Base-by-base conservation (phyloP, 306 rosid genomes). In the Alnus glutinosa region DNA sequence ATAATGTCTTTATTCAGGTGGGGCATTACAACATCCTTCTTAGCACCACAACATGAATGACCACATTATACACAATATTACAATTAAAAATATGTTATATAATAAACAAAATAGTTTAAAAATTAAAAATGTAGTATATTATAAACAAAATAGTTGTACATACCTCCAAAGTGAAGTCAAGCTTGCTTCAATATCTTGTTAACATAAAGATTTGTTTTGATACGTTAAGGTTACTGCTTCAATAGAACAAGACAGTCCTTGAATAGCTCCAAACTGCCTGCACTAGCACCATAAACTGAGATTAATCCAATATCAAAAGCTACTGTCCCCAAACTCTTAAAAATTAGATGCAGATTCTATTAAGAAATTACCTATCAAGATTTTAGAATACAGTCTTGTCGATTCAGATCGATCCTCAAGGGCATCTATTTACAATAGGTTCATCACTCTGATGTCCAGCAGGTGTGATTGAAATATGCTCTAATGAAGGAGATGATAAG, bases 211-310 rank as follows among this genome's bases (percentile, higher is more conserved):
- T 67, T 67, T 67, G 39, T n/a, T 30, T 36, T 12, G 3, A 62
- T 13, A 62, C 15, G 6, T 11, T 59, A 28, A 28, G 10, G 37
- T 32, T 62, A 13, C n/a, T 13, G 72, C 58, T 44, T 19, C 0
- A 13, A 11, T 51, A 30, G 13, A 28, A 5, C 57, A 4, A 54
- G 51, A 77, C 34, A 15, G 32, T 42, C 28, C 72, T 68, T 42
- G 34, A 68, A 68, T 68, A 48, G 37, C 5, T 54, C 57, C 75
- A 23, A 30, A 52, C 68, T 69, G 81, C 81, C 52, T 78, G 28
- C 34, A 78, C 69, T 69, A 69, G 52, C 48, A 30, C 70, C 37
- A 9, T 44, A 55, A 44, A 28, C 19, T 42, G 52, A 64, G 34
- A 44, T 64, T 39, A 73, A 32, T 30, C 37, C 19, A 79, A 37